Base-by-base conservation (phyloP, 768 basidiomycete genomes). In the Tephrocybe sp. region DNA sequence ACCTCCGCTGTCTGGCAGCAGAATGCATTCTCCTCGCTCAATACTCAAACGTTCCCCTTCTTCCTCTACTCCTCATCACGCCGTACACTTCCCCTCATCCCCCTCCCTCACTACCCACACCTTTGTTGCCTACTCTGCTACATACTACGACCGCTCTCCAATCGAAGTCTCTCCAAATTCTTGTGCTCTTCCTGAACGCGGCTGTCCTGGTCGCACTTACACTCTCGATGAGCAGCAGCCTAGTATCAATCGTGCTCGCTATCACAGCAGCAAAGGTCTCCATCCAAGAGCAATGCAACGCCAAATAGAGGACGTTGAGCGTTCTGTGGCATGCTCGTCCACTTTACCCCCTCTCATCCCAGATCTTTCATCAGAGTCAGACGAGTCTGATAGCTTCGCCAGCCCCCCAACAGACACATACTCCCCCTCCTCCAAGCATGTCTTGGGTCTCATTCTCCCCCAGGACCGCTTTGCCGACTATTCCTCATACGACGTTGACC, bases 91-190 rank as follows among this genome's bases (percentile, higher is more conserved):
- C 58, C 77, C 79, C 22, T 78, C 79, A 16, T 78, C 78, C 33
- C 74, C 79, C 22, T 65, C 74, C 14, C 73, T 82, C 58, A 77
- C 60, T 6, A 62, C 79, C 10, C 67, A 73, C 48, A 77, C 73
- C 19, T 78, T 74, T 55, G 57, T 72, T 46, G 78, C 73, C 48
- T 73, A 87, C 67, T 83, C 79, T 56, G 67, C 85, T 23, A 63
- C 81, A 4, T 69, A 78, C 7, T 92, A 92, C 69, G 89, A 92
- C 72, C 85, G 90, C 51, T 80, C 86, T 3, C 89, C 89, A 52
- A 87, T 92, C 63, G 72, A 82, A 62, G 85, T 89, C 57, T 62
- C 78, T 19, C 84, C 85, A 30, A 89, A 91, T 62, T 66, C 74
- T 32, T 91, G 89, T 62, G 82, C 84, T 9, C 76, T 93, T 19